These are phyloP conservation scores for Heliamphora pulchella DNA, from an alignment of 179 eudicot genomes.

Conservation along the genomic window DNA sequence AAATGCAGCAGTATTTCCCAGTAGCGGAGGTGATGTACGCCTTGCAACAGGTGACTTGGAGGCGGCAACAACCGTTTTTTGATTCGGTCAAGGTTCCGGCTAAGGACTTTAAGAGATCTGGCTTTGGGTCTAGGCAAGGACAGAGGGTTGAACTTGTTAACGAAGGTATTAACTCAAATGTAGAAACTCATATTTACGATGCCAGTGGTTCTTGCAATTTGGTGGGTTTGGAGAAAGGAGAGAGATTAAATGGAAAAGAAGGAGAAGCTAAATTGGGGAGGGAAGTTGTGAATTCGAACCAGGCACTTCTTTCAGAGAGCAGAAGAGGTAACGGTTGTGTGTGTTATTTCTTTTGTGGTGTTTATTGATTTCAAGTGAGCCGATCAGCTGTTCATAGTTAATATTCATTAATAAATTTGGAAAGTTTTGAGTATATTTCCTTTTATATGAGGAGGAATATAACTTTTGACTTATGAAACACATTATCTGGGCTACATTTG, in stretches of 20 bases:
- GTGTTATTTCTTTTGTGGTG: background rate
- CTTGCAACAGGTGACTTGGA: constrained; percentile 48
- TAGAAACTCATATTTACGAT: constrained; percentile 17
- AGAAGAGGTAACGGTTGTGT: constrained; percentile 21
- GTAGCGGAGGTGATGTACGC: constrained; percentile 40
- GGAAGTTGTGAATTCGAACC: background rate
- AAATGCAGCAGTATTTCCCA: constrained; percentile 57
- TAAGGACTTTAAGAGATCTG: constrained; percentile 39
- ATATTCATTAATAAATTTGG: no score
- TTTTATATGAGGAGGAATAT: no score
- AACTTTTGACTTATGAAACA: no score
- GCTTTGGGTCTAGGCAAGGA: constrained; percentile 34
- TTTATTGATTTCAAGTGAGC: constrained; percentile 8
- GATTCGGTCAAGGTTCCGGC: constrained; percentile 20
- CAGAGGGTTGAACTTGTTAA: constrained; percentile 24
- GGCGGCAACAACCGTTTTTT: constrained; percentile 25
- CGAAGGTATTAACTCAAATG: constrained; percentile 22
- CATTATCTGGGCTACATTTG: no score
- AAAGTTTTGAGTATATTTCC: no score
- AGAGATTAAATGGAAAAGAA: constrained; percentile 14
- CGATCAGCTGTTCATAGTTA: background rate
- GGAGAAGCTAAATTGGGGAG: constrained; percentile 10
- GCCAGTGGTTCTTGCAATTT: constrained; percentile 14
- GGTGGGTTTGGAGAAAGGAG: constrained; percentile 18
- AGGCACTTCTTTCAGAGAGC: constrained; percentile 14